Conservation (phyloP, 208 protist species). For the Crithidia sp. region DNA sequence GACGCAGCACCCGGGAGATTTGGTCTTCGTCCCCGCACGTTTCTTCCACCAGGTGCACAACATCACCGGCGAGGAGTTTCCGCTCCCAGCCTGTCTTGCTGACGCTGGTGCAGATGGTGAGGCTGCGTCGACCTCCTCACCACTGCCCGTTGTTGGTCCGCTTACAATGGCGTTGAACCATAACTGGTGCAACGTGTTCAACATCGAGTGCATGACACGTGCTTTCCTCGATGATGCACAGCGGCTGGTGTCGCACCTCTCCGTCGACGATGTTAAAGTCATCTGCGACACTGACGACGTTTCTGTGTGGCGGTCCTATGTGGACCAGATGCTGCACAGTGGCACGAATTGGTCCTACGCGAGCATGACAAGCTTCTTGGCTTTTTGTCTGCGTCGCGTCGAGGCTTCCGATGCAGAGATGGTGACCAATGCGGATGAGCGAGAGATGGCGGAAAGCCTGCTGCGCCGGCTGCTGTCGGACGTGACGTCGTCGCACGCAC, state of each 20-base stretch:
- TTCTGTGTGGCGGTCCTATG: constrained; percentile 40
- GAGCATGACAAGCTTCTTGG: constrained; percentile 53
- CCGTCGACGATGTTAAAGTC: constrained; percentile 41
- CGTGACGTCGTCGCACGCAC: background rate
- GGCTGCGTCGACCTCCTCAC: background rate
- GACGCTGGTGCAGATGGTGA: too few relatives aligned
- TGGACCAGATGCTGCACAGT: constrained; percentile 60
- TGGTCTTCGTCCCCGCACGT: constrained; percentile 83
- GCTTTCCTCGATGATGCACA: constrained; percentile 57
- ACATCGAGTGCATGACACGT: constrained; percentile 57
- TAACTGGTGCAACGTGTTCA: constrained; percentile 88
- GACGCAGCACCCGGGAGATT: constrained; percentile 73
- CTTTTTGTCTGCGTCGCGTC: constrained; percentile 21
- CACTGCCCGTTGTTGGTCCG: constrained; percentile 7
- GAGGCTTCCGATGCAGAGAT: background rate
- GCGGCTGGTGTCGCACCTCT: constrained; percentile 38
- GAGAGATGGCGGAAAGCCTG: background rate
- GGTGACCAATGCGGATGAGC: constrained; percentile 5
- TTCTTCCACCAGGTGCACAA: constrained; percentile 90
- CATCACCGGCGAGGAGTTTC: constrained; percentile 47
- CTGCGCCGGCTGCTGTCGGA: background rate
- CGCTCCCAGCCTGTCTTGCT: constrained; percentile 9
- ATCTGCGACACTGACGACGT: constrained; percentile 48
- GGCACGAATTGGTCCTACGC: constrained; percentile 75
- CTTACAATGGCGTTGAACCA: constrained; percentile 86